Conservation (phyloP, 306 rosid species). For the Dicorynia guianensis region DNA sequence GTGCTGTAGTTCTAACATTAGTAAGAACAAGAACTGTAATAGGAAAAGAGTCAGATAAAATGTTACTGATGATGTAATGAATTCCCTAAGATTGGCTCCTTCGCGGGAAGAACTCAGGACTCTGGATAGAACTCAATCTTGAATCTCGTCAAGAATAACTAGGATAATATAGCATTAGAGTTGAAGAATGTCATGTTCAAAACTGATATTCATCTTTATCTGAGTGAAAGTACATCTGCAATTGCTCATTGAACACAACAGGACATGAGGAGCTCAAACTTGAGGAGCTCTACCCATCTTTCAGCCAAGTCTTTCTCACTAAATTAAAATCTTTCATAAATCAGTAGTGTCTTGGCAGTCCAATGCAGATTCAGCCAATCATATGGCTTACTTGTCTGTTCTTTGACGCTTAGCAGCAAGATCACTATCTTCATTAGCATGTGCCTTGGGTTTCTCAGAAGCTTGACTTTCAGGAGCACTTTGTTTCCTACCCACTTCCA, state of each 20-base stretch:
- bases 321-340: slow-evolving; percentile 17
- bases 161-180: neutral
- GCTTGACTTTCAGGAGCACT: slow-evolving; percentile 48
- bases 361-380: slow-evolving; percentile 57
- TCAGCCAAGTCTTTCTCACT: slow-evolving; percentile 41
- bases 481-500: slow-evolving; percentile 47
- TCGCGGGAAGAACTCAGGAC: too few relatives aligned
- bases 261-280: slow-evolving; percentile 18
- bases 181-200: neutral
- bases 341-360: slow-evolving; percentile 49
- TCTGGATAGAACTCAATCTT: neutral
- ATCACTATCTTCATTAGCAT: slow-evolving; percentile 47
- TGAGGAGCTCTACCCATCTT: slow-evolving; percentile 49
- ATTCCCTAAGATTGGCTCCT: too few relatives aligned
- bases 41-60: too few relatives aligned
- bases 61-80: too few relatives aligned
- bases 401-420: slow-evolving; percentile 70
- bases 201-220: neutral
- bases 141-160: neutral
- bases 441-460: slow-evolving; percentile 49
- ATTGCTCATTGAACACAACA: slow-evolving; percentile 8
- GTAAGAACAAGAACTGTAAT: neutral
- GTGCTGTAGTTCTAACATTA: neutral
- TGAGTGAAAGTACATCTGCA: neutral
- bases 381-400: slow-evolving; percentile 54